phyloP scores from a whole-genome alignment of 192 early-diverging fungal genomes.

The Diversispora epigaea region DNA sequence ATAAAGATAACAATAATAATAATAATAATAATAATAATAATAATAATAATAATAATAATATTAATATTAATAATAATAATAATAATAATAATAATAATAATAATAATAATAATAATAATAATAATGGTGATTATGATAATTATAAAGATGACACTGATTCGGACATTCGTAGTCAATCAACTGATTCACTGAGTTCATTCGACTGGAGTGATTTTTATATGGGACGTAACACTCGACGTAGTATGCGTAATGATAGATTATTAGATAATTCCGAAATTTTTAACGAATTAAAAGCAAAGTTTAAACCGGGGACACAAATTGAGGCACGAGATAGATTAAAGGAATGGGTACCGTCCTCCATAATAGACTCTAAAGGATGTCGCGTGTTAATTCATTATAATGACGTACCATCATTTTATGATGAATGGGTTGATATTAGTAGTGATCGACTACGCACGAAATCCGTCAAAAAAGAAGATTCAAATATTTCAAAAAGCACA shows the following conservation, averaged over 20 bases:
- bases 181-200: slow-evolving; percentile 7
- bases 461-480: slow-evolving; percentile 2
- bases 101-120: not conserved
- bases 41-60: too few relatives aligned
- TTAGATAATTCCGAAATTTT: slow-evolving; percentile 3
- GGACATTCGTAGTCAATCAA: not conserved
- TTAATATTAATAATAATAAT: not conserved
- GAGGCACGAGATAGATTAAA: slow-evolving; percentile 60
- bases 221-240: slow-evolving; percentile 15
- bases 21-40: too few relatives aligned
- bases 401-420: slow-evolving; percentile 50
- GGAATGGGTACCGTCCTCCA: slow-evolving; percentile 57
- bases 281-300: slow-evolving; percentile 31
- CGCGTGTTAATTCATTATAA: slow-evolving; percentile 61
- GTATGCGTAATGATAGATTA: slow-evolving; percentile 15
- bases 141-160: not conserved
- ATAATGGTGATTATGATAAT: not conserved
- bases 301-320: slow-evolving; percentile 43
- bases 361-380: slow-evolving; percentile 60
- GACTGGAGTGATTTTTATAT: slow-evolving; percentile 29
- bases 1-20: too few relatives aligned
- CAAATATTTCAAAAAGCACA: not conserved
- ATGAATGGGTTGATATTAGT: slow-evolving; percentile 73
- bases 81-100: not conserved
- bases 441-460: slow-evolving; percentile 51